phyloP scores from a whole-genome alignment of 495 filamentous ascomycete species.

The Penicillium diatomitis region DNA sequence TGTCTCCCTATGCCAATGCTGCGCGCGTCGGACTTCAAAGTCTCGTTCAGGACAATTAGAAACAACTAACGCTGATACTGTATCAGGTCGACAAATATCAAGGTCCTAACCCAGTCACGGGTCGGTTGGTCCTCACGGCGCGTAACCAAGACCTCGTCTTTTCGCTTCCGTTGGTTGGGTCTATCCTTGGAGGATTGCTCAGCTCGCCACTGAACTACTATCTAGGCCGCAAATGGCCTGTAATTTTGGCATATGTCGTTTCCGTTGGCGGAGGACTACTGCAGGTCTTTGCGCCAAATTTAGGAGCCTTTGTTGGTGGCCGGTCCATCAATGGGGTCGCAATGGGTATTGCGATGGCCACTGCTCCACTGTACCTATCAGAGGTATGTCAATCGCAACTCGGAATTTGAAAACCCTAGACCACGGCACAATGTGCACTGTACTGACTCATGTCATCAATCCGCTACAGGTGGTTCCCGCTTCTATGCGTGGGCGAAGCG shows the following conservation, averaged over 20 bases:
- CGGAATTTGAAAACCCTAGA: not conserved
- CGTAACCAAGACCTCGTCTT: slow-evolving; percentile 31
- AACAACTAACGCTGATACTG: not conserved
- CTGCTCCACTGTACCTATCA: slow-evolving; percentile 29
- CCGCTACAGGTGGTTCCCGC: slow-evolving; percentile 20
- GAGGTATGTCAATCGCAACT: slow-evolving; percentile 12
- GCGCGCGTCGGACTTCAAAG: no score
- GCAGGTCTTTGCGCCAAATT: slow-evolving; percentile 27
- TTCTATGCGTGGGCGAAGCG: slow-evolving; percentile 28
- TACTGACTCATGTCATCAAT: not conserved
- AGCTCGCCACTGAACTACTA: slow-evolving; percentile 27
- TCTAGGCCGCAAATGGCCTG: slow-evolving; percentile 28
- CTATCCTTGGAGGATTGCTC: slow-evolving; percentile 24
- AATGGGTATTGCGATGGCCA: slow-evolving; percentile 27
- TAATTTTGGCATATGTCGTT: slow-evolving; percentile 23
- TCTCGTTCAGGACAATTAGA: no score
- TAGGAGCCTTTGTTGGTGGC: slow-evolving; percentile 27
- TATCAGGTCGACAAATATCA: slow-evolving; percentile 26
- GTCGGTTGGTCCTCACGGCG: slow-evolving; percentile 20
- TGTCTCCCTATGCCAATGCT: no score
- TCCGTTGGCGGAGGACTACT: slow-evolving; percentile 29
- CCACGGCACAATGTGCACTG: no score
- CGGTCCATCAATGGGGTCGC: slow-evolving; percentile 25
- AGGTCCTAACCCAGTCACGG: slow-evolving; percentile 20
- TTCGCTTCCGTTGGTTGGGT: slow-evolving; percentile 27